Percentiles rank a stretch among this genome's conserved stretches.
Evolutionary conservation across 805 yeast genomes (phyloP).

Genomic region (Priceomyces carsonii): DNA sequence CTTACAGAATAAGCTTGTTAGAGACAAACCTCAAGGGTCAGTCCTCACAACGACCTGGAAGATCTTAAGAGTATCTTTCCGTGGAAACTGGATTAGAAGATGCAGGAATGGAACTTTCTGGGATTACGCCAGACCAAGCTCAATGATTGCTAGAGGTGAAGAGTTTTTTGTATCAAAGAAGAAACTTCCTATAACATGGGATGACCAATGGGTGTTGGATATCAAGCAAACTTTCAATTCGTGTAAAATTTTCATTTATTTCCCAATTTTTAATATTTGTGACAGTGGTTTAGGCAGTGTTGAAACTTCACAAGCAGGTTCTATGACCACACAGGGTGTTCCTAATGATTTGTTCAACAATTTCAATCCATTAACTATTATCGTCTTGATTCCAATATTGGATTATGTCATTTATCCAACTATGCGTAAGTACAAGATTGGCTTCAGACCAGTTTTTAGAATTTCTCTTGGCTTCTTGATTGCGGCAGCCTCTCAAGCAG

Average conservation of each 20-base stretch:
- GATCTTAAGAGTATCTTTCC: conserved; percentile 42
- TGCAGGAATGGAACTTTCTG: conserved; percentile 41
- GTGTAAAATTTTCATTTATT: conserved; percentile 48
- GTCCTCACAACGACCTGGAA: conserved; percentile 44
- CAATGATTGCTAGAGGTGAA: conserved; percentile 46
- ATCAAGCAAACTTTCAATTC: conserved; percentile 43
- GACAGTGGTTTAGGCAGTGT: conserved; percentile 51
- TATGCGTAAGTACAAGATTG: conserved; percentile 42
- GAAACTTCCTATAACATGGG: conserved; percentile 36
- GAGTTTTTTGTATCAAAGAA: conserved; percentile 30
- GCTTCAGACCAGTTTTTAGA: conserved; percentile 44
- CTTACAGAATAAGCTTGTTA: conserved; percentile 30
- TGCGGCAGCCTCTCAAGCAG: conserved; percentile 48
- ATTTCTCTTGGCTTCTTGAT: conserved; percentile 49
- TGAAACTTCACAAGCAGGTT: conserved; percentile 55
- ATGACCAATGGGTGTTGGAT: conserved; percentile 50
- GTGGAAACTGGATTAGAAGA: conserved; percentile 46
- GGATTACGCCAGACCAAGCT: conserved; percentile 49
- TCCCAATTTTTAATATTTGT: conserved; percentile 36
- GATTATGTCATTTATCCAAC: conserved; percentile 50
- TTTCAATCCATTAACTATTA: conserved; percentile 56
- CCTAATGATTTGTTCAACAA: conserved; percentile 58
- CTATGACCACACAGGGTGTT: conserved; percentile 52
- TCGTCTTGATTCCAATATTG: conserved; percentile 51
- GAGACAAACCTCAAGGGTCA: conserved; percentile 45